phyloP scores from a whole-genome alignment of 192 early-diverging fungal species.

The Coemansia furcata region DNA sequence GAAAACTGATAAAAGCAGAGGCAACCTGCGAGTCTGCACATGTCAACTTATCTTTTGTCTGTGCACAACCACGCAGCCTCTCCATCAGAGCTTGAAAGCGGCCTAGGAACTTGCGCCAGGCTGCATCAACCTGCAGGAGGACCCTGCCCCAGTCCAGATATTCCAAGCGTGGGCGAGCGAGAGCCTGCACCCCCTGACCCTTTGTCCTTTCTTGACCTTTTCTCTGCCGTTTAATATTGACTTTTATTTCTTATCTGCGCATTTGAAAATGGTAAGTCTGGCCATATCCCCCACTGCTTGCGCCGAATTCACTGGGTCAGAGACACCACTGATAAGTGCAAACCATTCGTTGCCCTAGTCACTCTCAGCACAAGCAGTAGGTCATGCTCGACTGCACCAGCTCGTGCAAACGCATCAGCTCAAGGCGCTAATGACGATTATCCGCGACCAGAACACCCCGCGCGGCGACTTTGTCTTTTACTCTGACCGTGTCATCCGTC shows the following conservation, averaged over 20 bases:
- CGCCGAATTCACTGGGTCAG: background rate
- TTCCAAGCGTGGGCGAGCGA: background rate
- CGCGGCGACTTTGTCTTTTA: conserved; percentile 95
- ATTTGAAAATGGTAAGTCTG: background rate
- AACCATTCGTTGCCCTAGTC: conserved; percentile 16
- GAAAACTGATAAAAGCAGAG: background rate
- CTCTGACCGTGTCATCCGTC: conserved; percentile 80
- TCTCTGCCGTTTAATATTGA: background rate
- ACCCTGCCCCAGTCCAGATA: background rate
- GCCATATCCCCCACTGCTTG: background rate
- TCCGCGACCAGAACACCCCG: conserved; percentile 72
- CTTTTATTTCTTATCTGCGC: background rate
- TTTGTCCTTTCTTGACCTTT: background rate
- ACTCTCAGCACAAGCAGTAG: conserved; percentile 23
- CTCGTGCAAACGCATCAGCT: conserved; percentile 74
- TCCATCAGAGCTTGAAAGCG: background rate
- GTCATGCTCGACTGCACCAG: conserved; percentile 62
- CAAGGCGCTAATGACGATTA: conserved; percentile 80
- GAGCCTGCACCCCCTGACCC: background rate
- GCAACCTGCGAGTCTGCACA: background rate
- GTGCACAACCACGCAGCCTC: background rate
- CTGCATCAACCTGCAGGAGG: background rate
- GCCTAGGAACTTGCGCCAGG: background rate
- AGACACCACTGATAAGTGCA: background rate
- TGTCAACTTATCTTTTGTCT: background rate